These are phyloP conservation scores for Kokia cookei DNA, from an alignment of 441 rosid genomes.

Conservation along the genomic window DNA sequence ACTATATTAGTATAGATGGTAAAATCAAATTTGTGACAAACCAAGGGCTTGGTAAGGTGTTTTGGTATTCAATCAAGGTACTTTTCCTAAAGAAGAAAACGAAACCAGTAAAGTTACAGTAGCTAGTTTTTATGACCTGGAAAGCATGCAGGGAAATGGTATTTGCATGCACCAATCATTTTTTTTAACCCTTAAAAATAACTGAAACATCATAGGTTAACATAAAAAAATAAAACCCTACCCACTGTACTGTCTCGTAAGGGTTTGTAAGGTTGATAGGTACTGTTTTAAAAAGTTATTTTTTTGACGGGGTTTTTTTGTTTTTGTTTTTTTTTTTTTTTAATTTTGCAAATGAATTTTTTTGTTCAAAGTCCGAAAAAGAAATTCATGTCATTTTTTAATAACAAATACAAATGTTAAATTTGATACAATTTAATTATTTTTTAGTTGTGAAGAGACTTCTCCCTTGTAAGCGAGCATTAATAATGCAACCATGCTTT, in stretches of 20 bases:
- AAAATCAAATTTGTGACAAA: not conserved
- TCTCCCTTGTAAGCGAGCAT: not conserved
- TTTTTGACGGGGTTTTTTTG: no score
- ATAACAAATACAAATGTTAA: no score
- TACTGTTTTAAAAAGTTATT: no score
- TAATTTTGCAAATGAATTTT: no score
- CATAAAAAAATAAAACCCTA: not conserved
- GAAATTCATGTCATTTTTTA: no score
- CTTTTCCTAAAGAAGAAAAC: not conserved
- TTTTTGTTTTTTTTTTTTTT: no score
- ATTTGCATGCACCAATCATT: not conserved
- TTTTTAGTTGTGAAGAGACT: no score
- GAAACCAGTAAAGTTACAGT: not conserved
- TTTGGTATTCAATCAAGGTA: not conserved
- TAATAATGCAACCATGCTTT: not conserved
- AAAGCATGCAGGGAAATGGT: not conserved
- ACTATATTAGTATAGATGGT: no score
- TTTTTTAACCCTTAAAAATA: not conserved
- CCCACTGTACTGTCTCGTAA: not conserved
- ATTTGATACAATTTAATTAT: no score
- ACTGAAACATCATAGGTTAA: not conserved
- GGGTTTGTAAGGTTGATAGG: no score
- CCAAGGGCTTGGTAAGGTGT: not conserved
- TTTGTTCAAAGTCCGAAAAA: no score
- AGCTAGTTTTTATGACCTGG: not conserved